Evolutionary conservation across 2,329 filamentous ascomycete species (phyloP).

Genomic region (Colletotrichum destructivum): DNA sequence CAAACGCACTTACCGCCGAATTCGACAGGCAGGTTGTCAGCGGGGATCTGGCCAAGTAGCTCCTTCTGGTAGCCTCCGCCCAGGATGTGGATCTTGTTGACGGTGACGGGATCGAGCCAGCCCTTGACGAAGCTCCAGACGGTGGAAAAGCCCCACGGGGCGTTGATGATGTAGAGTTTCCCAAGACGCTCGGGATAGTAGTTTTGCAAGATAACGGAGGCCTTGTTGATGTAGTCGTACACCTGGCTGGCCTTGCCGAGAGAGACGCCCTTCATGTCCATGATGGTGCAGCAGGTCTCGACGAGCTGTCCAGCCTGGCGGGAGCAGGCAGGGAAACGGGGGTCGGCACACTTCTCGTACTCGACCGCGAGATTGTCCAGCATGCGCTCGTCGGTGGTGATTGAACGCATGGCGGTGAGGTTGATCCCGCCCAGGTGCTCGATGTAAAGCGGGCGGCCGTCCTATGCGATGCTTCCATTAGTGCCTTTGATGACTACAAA

Average conservation of each 20-base stretch:
- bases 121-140: slow-evolving; percentile 91
- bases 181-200: slow-evolving; percentile 99
- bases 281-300: slow-evolving; percentile 98
- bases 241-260: slow-evolving; percentile 86
- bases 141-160: slow-evolving; percentile 92
- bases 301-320: slow-evolving; percentile 91
- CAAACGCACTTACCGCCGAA: slow-evolving; percentile 91
- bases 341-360: slow-evolving; percentile 96
- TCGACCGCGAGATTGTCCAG: slow-evolving; percentile 95
- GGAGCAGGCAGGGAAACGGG: slow-evolving; percentile 93
- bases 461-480: slow-evolving; percentile 65
- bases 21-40: slow-evolving; percentile 89
- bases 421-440: slow-evolving; percentile 96
- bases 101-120: slow-evolving; percentile 97
- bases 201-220: slow-evolving; percentile 94
- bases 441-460: slow-evolving; percentile 97
- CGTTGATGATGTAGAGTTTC: slow-evolving; percentile 97
- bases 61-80: slow-evolving; percentile 87
- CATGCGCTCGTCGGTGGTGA: slow-evolving; percentile 95
- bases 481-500: too few species aligned
- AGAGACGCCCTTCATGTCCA: slow-evolving; percentile 96
- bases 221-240: slow-evolving; percentile 88
- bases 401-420: slow-evolving; percentile 89
- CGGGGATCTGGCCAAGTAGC: slow-evolving; percentile 85
- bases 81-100: slow-evolving; percentile 94